Conservation (phyloP, 345 rosid genomes). For the Corchorus capsularis region DNA sequence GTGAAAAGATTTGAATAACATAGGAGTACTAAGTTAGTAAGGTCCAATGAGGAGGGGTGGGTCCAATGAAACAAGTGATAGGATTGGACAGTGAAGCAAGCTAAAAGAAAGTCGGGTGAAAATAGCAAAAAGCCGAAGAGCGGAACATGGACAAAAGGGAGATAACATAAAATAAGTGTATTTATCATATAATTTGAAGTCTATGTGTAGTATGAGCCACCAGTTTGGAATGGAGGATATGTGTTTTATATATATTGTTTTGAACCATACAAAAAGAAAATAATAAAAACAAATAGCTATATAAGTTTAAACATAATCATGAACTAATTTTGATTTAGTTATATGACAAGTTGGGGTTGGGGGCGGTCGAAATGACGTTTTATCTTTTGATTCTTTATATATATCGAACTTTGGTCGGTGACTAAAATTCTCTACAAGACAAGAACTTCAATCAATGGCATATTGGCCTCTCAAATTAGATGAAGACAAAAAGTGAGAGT, state of each 20-base stretch:
- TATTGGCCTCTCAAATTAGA: neutral
- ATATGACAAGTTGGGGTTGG: neutral
- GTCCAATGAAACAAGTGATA: neutral
- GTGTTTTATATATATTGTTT: too few relatives aligned
- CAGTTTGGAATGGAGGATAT: too few relatives aligned
- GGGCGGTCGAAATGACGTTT: neutral
- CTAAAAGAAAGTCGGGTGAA: neutral
- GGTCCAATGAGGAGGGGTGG: neutral
- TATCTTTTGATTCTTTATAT: neutral
- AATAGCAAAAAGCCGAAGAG: neutral
- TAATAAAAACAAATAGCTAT: too few relatives aligned
- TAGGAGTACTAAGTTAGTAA: too few relatives aligned
- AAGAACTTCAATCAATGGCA: neutral
- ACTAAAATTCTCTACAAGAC: neutral
- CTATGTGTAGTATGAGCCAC: too few relatives aligned
- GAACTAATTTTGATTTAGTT: neutral
- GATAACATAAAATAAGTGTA: too few relatives aligned
- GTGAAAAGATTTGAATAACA: too few relatives aligned
- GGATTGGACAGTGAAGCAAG: neutral
- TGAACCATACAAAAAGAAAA: too few relatives aligned
- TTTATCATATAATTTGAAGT: too few relatives aligned
- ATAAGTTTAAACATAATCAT: too few relatives aligned
- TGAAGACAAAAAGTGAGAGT: neutral
- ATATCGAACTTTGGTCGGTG: slow-evolving; percentile 7
- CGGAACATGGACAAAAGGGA: neutral